Conservation (phyloP, 2,329 filamentous ascomycete genomes). For the Akanthomyces uredinophilus region DNA sequence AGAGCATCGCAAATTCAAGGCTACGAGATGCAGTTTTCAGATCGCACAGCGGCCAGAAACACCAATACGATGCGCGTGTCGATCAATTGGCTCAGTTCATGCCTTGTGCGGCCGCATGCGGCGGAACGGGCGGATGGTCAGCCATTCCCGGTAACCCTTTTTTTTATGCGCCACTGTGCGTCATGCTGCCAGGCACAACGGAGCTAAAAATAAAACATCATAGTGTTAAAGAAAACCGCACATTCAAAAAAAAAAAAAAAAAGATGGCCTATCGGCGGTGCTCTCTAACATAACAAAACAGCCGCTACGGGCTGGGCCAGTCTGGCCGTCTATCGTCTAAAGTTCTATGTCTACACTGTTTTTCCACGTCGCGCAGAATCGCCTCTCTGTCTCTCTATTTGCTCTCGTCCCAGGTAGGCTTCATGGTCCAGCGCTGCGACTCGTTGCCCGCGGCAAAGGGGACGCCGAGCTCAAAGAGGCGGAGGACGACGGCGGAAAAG, state of each 20-base stretch:
- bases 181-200: not conserved
- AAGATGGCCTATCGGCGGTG: not conserved
- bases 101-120: not conserved
- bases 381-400: constrained; percentile 20
- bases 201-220: not conserved
- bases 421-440: constrained; percentile 57
- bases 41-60: too few species aligned
- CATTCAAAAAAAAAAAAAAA: not conserved
- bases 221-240: not conserved
- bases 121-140: not conserved
- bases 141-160: not conserved
- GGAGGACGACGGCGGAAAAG: constrained; percentile 71
- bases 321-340: constrained; percentile 13
- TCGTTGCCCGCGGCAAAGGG: constrained; percentile 67
- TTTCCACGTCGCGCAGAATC: constrained; percentile 9
- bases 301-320: constrained; percentile 5
- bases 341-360: constrained; percentile 6
- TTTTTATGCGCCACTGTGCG: not conserved
- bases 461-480: constrained; percentile 90
- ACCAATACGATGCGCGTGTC: not conserved
- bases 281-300: constrained; percentile 10
- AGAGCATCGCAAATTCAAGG: not conserved
- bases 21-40: too few species aligned
- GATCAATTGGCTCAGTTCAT: not conserved
- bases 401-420: constrained; percentile 42